Percentiles rank a stretch among this genome's conserved stretches.
phyloP scores from a whole-genome alignment of 164 flowering plant genomes.

The Umbilicus rupestris region DNA sequence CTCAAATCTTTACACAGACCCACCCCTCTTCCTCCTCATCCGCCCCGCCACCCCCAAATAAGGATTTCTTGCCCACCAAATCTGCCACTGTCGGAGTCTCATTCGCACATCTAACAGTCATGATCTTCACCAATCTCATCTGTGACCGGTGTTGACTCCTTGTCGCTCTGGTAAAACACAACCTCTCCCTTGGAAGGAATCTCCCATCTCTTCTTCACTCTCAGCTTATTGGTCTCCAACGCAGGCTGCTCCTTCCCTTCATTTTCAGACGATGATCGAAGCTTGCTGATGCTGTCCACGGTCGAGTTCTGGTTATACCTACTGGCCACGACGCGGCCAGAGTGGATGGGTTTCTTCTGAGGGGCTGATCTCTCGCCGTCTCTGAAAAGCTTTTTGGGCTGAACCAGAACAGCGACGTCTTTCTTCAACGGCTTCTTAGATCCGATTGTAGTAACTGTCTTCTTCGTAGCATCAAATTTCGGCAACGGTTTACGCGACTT shows the following conservation, averaged over 20 bases:
- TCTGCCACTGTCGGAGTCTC: constrained; percentile 3
- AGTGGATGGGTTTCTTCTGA: neutral
- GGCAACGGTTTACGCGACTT: constrained; percentile 24
- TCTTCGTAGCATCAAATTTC: constrained; percentile 25
- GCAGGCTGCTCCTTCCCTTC: neutral
- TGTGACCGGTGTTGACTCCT: neutral
- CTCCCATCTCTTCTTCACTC: constrained; percentile 6
- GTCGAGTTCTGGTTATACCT: neutral
- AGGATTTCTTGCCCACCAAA: neutral
- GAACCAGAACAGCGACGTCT: constrained; percentile 35
- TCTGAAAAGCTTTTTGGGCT: constrained; percentile 63
- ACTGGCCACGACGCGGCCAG: neutral
- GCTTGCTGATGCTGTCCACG: neutral
- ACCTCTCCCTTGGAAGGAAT: neutral
- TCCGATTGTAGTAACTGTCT: constrained; percentile 39
- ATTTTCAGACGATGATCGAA: neutral
- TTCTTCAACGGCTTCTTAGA: constrained; percentile 41
- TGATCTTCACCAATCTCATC: neutral
- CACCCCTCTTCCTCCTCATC: constrained; percentile 4
- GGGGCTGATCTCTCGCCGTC: constrained; percentile 38
- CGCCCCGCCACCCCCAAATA: neutral
- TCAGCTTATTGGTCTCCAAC: too few species aligned
- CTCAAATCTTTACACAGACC: neutral
- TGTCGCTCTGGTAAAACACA: neutral
- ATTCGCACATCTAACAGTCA: neutral